phyloP scores from a whole-genome alignment of 495 filamentous ascomycete genomes.

The Neurospora tetraspora region DNA sequence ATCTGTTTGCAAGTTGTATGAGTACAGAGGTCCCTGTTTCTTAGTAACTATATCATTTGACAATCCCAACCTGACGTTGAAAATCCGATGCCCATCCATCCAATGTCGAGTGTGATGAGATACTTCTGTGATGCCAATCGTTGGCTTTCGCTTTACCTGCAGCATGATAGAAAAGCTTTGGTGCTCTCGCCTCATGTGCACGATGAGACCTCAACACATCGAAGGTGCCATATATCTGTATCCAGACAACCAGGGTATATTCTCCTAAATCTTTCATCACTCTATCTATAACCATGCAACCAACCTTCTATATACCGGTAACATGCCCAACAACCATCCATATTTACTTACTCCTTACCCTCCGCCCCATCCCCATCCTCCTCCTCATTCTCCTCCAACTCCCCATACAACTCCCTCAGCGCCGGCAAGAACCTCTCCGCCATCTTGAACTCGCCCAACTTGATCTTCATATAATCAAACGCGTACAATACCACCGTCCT shows the following conservation, averaged over 20 bases:
- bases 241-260: not conserved
- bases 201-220: not conserved
- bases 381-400: not conserved
- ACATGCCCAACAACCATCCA: not conserved
- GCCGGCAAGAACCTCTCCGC: conserved; percentile 67
- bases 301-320: not conserved
- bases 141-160: not conserved
- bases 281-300: not conserved
- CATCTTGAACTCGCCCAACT: conserved; percentile 67
- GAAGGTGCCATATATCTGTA: not conserved
- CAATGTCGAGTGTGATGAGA: no score
- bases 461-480: conserved; percentile 83
- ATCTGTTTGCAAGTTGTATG: not conserved
- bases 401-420: conserved; percentile 21
- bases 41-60: not conserved
- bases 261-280: not conserved
- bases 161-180: not conserved
- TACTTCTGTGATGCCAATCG: not conserved
- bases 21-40: not conserved
- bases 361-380: not conserved
- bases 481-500: conserved; percentile 50
- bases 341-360: not conserved
- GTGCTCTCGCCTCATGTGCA: not conserved
- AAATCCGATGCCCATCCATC: not conserved
- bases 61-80: not conserved